A percentile compares a stretch with the other conserved stretches of the same genome.
phyloP scores from a whole-genome alignment of 2,329 filamentous ascomycete genomes.

The Pseudogymnoascus sp. region DNA sequence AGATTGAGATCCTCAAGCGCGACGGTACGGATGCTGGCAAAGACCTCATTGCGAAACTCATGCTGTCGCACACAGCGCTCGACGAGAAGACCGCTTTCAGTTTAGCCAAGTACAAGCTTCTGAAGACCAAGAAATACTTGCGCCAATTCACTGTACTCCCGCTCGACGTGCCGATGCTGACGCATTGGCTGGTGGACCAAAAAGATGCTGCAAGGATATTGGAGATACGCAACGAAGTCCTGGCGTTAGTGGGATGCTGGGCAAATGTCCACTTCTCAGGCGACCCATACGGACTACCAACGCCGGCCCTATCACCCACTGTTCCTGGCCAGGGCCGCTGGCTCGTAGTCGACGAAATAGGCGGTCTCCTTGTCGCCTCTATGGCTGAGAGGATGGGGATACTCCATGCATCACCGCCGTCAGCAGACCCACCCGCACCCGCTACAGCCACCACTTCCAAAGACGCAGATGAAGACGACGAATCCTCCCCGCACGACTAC shows the following conservation, averaged over 20 bases:
- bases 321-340: slow-evolving; percentile 49
- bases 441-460: background rate
- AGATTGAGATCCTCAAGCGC: slow-evolving; percentile 66
- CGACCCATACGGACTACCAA: slow-evolving; percentile 24
- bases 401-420: slow-evolving; percentile 38
- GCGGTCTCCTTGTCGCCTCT: slow-evolving; percentile 61
- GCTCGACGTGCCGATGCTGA: slow-evolving; percentile 69
- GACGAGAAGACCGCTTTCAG: slow-evolving; percentile 94
- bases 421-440: background rate
- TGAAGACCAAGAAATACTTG: slow-evolving; percentile 92
- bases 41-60: slow-evolving; percentile 86
- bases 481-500: slow-evolving; percentile 26
- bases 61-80: slow-evolving; percentile 80
- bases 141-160: slow-evolving; percentile 80
- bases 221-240: slow-evolving; percentile 77
- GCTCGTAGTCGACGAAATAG: slow-evolving; percentile 65
- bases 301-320: background rate
- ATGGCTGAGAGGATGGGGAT: slow-evolving; percentile 67
- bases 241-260: slow-evolving; percentile 80
- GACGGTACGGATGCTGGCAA: slow-evolving; percentile 73
- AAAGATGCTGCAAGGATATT: slow-evolving; percentile 75
- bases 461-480: slow-evolving; percentile 15
- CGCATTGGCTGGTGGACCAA: slow-evolving; percentile 71
- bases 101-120: slow-evolving; percentile 88
- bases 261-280: slow-evolving; percentile 70